Evolutionary conservation across 257 asterid genomes (phyloP), one percentile per base, ranked within the genome.

Genomic region (Solanum megistacrolobum): DNA sequence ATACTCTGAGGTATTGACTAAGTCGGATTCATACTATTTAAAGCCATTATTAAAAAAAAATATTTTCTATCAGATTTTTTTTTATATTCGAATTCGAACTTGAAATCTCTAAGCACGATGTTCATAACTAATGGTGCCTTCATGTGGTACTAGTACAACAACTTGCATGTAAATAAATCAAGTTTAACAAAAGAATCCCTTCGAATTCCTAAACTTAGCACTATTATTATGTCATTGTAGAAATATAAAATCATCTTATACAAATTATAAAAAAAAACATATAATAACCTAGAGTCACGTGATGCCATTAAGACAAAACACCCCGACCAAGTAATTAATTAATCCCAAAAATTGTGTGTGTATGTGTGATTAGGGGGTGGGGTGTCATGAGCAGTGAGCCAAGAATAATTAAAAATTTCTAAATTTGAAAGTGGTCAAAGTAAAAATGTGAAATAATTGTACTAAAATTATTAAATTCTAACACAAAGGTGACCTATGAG

Each of bases 401-500:
- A 82, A 82, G 29, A 82, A 82, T 48, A 71, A 82, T 29, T 46
- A 79, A 66, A 85, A 38, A 38, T 27, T 25, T 85, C 39, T 85
- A 66, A 55, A 41, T 85, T 85, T 16, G 21, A 85, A 74, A 85
- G 32, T 66, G 31, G 87, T 85, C 75, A 85, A 85, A 85, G 38
- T 5, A 55, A 43, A 35, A 85, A 85, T 85, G 12, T 34, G 21
- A 60, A 62, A 23, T 68, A 65, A 60, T 35, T 35, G 20, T 84
- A 60, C 2, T 65, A n/a, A 12, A 62, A 65, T 52, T 55, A 55
- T 55, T 55, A 55, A 81, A 60, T 79, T 69, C 93, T 94, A 96
- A 91, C 98, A 96, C 90, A 96, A 88, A 35, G 99, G 98, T 87
- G 99, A 94, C 92, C 99, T 95, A 89, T 92, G 99, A 60, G 99